Evolutionary conservation across 2,329 filamentous ascomycete genomes (phyloP), one percentile per base, ranked within the genome.

Genomic region (Mollisia scopiformis): DNA sequence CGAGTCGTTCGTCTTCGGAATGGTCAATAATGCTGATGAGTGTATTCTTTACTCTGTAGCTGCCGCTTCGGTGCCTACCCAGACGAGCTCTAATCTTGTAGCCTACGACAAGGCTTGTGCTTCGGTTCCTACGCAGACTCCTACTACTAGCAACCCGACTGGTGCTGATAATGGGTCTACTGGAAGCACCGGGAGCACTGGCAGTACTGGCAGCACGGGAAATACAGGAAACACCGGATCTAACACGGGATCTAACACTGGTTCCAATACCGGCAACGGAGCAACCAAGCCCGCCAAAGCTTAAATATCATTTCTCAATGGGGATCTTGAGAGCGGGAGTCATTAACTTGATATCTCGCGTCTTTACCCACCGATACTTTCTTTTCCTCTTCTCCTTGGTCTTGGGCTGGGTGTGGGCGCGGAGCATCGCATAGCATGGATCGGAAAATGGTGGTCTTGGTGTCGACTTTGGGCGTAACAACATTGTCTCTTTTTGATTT

Each of bases 401-500:
- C 39, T 23, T 43, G 16, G n/a, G 37, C 13, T 43, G 16, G n/a
- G 37, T 39, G 4, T 3, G 39, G 23, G 39, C n/a, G 39, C n/a
- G 4, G 39, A 35, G 31, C 31, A 35, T 35, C 11, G 16, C 11
- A 35, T 33, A 41, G 16, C 37, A 41, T 41, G 37, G 37, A 16
- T n/a, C 16, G 37, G 7, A 41, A 41, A 41, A 14, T 19, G 21
- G 16, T 19, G 5, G 39, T n/a, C 7, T 11, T 43, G n/a, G 39
- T 43, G n/a, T 43, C n/a, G 39, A 6, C 23, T 43, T 21, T 54
- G 6, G 54, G 25, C 52, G 79, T 76, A n/a, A n/a, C n/a, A n/a
- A n/a, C n/a, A n/a, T n/a, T n/a, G n/a, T n/a, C n/a, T n/a, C n/a
- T n/a, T n/a, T n/a, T n/a, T n/a, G n/a, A n/a, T n/a, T n/a, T n/a